Conservation (phyloP, 495 filamentous ascomycete genomes). For the Cryomyces antarcticus region DNA sequence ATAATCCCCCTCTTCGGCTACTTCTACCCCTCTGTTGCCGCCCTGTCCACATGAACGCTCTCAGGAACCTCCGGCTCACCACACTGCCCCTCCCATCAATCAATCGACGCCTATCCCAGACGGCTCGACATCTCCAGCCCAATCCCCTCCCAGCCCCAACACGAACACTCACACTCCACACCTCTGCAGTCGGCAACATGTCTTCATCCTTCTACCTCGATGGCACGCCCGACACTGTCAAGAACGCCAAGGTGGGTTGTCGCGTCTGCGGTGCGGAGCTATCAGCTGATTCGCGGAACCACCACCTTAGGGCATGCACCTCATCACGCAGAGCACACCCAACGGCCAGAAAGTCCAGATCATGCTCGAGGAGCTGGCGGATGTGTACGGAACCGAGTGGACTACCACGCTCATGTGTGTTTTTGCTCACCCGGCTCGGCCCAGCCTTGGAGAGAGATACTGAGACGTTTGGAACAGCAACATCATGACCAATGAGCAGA, state of each 20-base stretch:
- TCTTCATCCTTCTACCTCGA: slow-evolving; percentile 19
- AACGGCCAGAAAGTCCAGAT: slow-evolving; percentile 20
- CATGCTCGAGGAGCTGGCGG: slow-evolving; percentile 18
- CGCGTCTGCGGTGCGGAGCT: no score
- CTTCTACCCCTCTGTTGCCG: no score
- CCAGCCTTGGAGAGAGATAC: neutral
- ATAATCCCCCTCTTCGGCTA: no score
- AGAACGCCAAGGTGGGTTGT: slow-evolving; percentile 15
- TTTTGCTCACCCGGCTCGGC: no score
- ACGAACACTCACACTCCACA: no score
- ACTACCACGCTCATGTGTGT: slow-evolving; percentile 25
- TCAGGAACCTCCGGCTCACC: no score
- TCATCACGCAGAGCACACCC: slow-evolving; percentile 20
- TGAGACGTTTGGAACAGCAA: slow-evolving; percentile 5
- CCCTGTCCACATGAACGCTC: no score
- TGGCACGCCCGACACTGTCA: slow-evolving; percentile 23
- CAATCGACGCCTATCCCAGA: no score
- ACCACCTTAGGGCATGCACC: slow-evolving; percentile 14
- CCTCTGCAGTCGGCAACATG: slow-evolving; percentile 8
- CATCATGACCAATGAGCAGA: slow-evolving; percentile 35
- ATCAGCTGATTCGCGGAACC: neutral
- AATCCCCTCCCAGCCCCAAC: no score
- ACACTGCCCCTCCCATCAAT: no score
- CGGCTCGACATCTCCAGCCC: no score
- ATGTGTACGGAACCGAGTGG: slow-evolving; percentile 31